Conservation (phyloP, 768 basidiomycete species). For the Porphyrellus cyaneotinctus region DNA sequence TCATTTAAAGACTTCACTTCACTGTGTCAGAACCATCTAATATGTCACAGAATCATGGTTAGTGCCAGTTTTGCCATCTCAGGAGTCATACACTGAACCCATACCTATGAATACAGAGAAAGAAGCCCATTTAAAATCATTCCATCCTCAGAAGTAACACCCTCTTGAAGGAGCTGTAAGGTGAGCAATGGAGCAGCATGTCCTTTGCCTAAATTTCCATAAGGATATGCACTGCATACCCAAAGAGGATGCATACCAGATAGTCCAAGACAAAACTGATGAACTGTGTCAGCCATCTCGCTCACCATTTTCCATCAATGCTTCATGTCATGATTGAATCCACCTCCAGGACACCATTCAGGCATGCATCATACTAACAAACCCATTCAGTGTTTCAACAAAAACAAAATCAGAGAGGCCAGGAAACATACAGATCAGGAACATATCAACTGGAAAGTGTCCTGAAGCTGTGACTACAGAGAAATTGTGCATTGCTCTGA, state of each 20-base stretch:
- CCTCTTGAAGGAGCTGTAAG: constrained; percentile 11
- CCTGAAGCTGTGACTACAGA: constrained; percentile 2
- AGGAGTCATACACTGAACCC: too few species aligned
- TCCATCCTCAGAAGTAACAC: constrained; percentile 9
- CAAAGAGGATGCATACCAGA: constrained; percentile 3
- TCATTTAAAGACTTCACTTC: too few species aligned
- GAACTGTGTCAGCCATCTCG: background rate
- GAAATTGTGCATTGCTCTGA: constrained; percentile 20
- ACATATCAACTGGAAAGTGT: constrained; percentile 7
- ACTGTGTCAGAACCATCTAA: too few species aligned
- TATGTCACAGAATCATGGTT: too few species aligned
- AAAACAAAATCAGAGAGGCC: background rate
- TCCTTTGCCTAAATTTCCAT: constrained; percentile 5
- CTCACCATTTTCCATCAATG: constrained; percentile 1
- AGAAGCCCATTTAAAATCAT: background rate
- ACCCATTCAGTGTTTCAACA: background rate
- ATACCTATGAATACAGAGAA: too few species aligned
- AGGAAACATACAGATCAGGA: constrained; percentile 13
- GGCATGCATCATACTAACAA: constrained; percentile 15
- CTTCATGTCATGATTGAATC: constrained; percentile 13
- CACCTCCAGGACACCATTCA: constrained; percentile 21
- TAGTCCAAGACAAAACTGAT: constrained; percentile 13
- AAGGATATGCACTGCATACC: background rate
- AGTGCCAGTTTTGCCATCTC: too few species aligned
- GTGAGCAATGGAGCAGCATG: constrained; percentile 9